These are phyloP conservation scores for Alternaria triticina DNA, from an alignment of 2,329 filamentous ascomycete species.

Conservation along the genomic window DNA sequence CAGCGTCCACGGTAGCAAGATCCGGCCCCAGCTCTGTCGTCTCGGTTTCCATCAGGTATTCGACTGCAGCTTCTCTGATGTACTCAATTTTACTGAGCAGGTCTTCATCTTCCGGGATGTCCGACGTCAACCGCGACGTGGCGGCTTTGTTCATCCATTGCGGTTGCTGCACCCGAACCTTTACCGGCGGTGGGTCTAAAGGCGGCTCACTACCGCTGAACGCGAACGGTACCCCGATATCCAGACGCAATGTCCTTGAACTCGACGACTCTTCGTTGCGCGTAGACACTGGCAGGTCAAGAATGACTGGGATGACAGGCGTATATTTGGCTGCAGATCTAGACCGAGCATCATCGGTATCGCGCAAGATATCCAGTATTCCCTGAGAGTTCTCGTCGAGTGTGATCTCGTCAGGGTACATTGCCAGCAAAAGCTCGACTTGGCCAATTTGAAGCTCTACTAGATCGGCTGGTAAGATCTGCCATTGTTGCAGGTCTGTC, in stretches of 20 bases:
- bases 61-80: conserved; percentile 25
- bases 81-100: conserved; percentile 30
- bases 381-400: conserved; percentile 14
- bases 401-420: conserved; percentile 33
- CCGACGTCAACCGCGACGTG: conserved; percentile 21
- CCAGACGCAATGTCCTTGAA: conserved; percentile 16
- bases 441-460: conserved; percentile 39
- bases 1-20: background rate
- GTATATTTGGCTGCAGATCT: background rate
- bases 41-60: conserved; percentile 3
- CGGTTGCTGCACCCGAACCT: conserved; percentile 31
- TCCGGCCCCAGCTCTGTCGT: background rate
- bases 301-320: conserved; percentile 16
- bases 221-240: conserved; percentile 28
- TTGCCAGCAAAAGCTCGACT: conserved; percentile 36
- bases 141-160: conserved; percentile 31
- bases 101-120: conserved; percentile 17
- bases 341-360: background rate
- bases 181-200: conserved; percentile 26
- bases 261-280: background rate
- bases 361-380: conserved; percentile 19
- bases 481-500: conserved; percentile 12
- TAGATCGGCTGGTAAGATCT: conserved; percentile 27
- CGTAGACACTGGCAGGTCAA: conserved; percentile 16
- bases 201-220: conserved; percentile 9